Evolutionary conservation across 2,329 filamentous ascomycete genomes (phyloP), one percentile per base, ranked within the genome.

Genomic region (Paecilomyces formosus): DNA sequence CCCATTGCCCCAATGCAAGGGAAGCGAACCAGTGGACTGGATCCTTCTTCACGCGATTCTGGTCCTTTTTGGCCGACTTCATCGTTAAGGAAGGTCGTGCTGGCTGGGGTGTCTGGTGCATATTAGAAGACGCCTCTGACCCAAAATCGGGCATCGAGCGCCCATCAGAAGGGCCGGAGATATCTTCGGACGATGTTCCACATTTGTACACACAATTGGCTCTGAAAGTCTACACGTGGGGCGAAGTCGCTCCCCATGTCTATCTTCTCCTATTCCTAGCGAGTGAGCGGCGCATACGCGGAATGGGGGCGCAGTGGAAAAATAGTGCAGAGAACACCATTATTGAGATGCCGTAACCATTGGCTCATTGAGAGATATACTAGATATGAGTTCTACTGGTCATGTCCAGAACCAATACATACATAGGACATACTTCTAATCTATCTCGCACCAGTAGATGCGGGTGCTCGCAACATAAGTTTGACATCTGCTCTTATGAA

Each of bases 161-260:
- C 2, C 51, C 39, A 50, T 15, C 51, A 50, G n/a, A 22, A 53
- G 52, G 15, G 56, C 35, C 13, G 15, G 35, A 39, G 33, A 12
- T n/a, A 39, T n/a, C 33, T n/a, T 26, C 2, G 2, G n/a, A 13
- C 33, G 2, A 39, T 39, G n/a, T n/a, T 5, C 6, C 35, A 4
- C 35, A 39, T 39, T n/a, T 5, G 1, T 11, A n/a, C 39, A 54
- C 51, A 18, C 61, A 74, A 11, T 75, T 78, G 58, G 71, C 63
- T 1, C 70, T 95, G 1, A 82, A 85, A 33, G 71, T 93, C 1
- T 94, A 89, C 69, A 90, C 89, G 67, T 96, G 89, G 87, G 92
- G 89, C 0, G 82, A 87, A 61, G 76, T 90, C 0, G 84, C 85
- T 0, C 81, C 85, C 57, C 87, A 95, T 66, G 80, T 90, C 33